Evolutionary conservation across 2,329 filamentous ascomycete genomes (phyloP), one percentile per base, ranked within the genome.

Genomic region (Beauveria caledonica): DNA sequence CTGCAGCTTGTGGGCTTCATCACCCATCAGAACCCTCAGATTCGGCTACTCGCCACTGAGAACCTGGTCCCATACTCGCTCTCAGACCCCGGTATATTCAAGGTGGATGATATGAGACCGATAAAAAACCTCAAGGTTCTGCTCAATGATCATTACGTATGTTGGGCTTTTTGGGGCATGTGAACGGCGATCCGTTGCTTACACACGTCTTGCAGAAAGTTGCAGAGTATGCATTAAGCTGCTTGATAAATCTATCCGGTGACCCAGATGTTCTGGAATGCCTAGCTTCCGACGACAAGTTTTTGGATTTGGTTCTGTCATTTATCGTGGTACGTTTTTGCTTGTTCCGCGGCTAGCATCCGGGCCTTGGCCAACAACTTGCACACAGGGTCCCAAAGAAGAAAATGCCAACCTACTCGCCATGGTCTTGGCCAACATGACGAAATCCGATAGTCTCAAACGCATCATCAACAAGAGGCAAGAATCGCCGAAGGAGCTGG

Each of bases 381-480:
- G 5, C 33, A 54, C 33, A 53, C 63, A 90, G 87, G 82, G 85
- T 66, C 78, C 83, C 3, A 85, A 87, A 57, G 93, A 97, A 70
- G 81, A 84, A 33, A 92, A 92, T 69, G 91, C 90, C 57, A 89
- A 97, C 69, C 82, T 94, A 45, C 77, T 95, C 50, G 86, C 91
- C 50, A 97, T 97, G 92, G 83, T 99, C 15, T 81, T 97, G 25
- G 92, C 94, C 72, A 99, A 99, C 70, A 79, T 99, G 58, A 83
- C 87, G 62, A 97, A 97, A 76, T 88, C 83, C 63, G 86, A 93
- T 66, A 80, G 80, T 6, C 74, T 96, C 60, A 87, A 88, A 64
- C 80, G 81, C 48, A 78, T 97, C 5, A 74, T 93, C 11, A 78
- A 80, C 5, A 78, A 88, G 60, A 88, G 87, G 68, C 87, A 91